These are phyloP conservation scores for Daucus carota DNA, from an alignment of 129 eudicot species.

Conservation along the genomic window DNA sequence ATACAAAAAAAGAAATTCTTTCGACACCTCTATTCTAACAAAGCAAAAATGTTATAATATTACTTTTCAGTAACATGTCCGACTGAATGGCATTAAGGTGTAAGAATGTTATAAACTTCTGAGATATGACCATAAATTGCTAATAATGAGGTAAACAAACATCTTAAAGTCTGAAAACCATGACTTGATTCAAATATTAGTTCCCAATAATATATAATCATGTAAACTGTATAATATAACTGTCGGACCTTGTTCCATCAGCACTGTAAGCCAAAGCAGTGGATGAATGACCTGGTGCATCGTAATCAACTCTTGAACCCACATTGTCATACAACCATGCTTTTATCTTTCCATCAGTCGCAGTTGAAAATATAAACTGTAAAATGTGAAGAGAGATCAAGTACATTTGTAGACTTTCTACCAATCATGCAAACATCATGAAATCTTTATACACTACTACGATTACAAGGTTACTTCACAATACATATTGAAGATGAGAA, in stretches of 20 bases:
- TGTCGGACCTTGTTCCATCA: slow-evolving; percentile 56
- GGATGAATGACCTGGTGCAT: slow-evolving; percentile 69
- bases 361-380: slow-evolving; percentile 64
- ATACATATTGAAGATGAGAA: not conserved
- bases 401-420: not conserved
- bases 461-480: not conserved
- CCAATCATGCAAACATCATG: not conserved
- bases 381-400: slow-evolving; percentile 4
- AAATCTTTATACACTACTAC: too few relatives aligned
- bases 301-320: slow-evolving; percentile 69
- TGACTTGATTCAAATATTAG: not conserved
- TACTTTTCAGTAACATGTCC: not conserved
- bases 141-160: not conserved
- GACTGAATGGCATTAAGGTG: not conserved
- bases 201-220: not conserved
- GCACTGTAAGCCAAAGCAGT: slow-evolving; percentile 65
- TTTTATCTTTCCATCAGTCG: slow-evolving; percentile 66
- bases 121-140: not conserved
- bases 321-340: slow-evolving; percentile 62
- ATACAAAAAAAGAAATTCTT: not conserved
- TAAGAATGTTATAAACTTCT: not conserved
- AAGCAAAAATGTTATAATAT: not conserved
- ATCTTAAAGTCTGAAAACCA: not conserved
- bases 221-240: not conserved
- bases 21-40: not conserved